Conservation (phyloP, 1,284 basidiomycete species). For the Coniophora puteana region DNA sequence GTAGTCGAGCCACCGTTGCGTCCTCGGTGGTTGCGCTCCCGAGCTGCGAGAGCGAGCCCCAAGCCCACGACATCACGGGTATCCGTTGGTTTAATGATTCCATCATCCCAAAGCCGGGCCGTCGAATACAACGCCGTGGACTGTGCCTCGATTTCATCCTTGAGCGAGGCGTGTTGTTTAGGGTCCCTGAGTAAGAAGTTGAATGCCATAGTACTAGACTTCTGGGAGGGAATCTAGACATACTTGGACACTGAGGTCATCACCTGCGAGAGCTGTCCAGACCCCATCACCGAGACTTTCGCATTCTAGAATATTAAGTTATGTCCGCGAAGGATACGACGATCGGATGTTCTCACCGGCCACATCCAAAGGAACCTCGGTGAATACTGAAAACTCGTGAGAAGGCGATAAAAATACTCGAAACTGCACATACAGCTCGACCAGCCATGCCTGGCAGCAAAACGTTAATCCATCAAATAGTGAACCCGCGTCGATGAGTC, state of each 20-base stretch:
- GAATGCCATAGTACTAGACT: slow-evolving; percentile 2
- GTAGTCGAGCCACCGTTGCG: slow-evolving; percentile 37
- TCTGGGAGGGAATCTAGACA: slow-evolving; percentile 15
- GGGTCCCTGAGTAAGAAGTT: slow-evolving; percentile 53
- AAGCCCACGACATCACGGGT: slow-evolving; percentile 87
- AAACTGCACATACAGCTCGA: slow-evolving; percentile 59
- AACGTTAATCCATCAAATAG: slow-evolving; percentile 13
- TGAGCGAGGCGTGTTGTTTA: slow-evolving; percentile 67
- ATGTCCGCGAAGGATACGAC: slow-evolving; percentile 3
- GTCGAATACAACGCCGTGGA: slow-evolving; percentile 85
- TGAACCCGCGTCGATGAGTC: background rate
- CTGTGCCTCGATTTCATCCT: slow-evolving; percentile 83
- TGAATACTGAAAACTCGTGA: slow-evolving; percentile 59
- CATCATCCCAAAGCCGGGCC: slow-evolving; percentile 93
- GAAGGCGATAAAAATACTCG: slow-evolving; percentile 8
- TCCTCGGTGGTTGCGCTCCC: slow-evolving; percentile 30
- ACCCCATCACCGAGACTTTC: slow-evolving; percentile 96
- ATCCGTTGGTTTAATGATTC: slow-evolving; percentile 89
- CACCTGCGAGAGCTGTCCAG: slow-evolving; percentile 87
- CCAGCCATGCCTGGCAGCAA: slow-evolving; percentile 73
- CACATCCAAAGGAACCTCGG: slow-evolving; percentile 98
- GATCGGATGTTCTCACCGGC: slow-evolving; percentile 61
- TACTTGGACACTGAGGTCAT: slow-evolving; percentile 89
- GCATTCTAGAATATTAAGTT: slow-evolving; percentile 60
- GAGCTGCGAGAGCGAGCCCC: slow-evolving; percentile 72